phyloP scores from a whole-genome alignment of 164 flowering plant species.

The Sedum album region DNA sequence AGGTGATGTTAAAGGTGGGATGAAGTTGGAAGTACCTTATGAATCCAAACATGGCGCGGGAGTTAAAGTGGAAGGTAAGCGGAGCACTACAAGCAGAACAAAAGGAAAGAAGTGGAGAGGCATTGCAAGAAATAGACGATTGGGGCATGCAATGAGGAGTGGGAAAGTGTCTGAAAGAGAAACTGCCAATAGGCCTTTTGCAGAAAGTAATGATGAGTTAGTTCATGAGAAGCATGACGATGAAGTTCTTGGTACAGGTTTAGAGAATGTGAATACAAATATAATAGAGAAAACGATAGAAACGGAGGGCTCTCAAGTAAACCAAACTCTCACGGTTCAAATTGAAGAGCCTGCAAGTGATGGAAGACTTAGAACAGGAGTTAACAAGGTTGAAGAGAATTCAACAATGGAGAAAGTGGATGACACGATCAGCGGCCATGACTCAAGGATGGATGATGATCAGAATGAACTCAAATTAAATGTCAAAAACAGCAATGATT shows the following conservation, averaged over 20 bases:
- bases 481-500: not conserved
- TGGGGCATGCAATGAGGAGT: slow-evolving; percentile 12
- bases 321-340: not conserved
- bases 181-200: not conserved
- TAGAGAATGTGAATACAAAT: not conserved
- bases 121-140: slow-evolving; percentile 13
- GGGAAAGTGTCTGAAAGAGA: not conserved
- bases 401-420: not conserved
- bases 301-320: not conserved
- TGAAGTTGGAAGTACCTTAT: slow-evolving; percentile 16
- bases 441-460: not conserved
- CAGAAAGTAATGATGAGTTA: not conserved
- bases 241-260: not conserved
- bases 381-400: not conserved
- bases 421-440: not conserved
- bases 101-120: slow-evolving; percentile 29
- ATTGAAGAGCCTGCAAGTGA: not conserved
- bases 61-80: slow-evolving; percentile 12
- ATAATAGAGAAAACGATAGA: not conserved
- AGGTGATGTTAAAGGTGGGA: slow-evolving; percentile 11
- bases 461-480: not conserved
- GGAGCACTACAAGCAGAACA: slow-evolving; percentile 8
- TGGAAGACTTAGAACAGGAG: not conserved
- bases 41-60: slow-evolving; percentile 11
- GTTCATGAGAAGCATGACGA: not conserved